Conservation (phyloP, 805 yeast species). For the Kluyveromyces wickerhamii region DNA sequence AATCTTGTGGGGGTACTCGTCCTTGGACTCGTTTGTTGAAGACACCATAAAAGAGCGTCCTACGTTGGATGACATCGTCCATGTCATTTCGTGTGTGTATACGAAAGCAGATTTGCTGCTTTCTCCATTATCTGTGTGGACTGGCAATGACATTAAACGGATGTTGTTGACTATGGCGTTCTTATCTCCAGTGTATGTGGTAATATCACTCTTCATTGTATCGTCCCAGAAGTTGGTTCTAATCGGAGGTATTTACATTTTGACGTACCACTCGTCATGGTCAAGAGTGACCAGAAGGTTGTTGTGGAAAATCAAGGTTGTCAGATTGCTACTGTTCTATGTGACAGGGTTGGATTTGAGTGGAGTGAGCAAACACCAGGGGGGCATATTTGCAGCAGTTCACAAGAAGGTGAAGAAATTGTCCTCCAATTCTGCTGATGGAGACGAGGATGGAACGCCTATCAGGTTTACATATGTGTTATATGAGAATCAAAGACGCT, state of each 20-base stretch:
- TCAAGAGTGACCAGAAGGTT: conserved; percentile 75
- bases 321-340: conserved; percentile 68
- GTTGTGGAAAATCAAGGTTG: conserved; percentile 71
- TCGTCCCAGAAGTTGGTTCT: conserved; percentile 63
- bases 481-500: conserved; percentile 90
- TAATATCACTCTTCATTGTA: conserved; percentile 57
- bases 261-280: conserved; percentile 84
- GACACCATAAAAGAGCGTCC: conserved; percentile 59
- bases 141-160: conserved; percentile 71
- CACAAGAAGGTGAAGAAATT: conserved; percentile 33
- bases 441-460: conserved; percentile 34
- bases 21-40: conserved; percentile 48
- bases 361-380: conserved; percentile 35
- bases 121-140: conserved; percentile 74
- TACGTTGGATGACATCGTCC: conserved; percentile 80
- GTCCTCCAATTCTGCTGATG: conserved; percentile 22
- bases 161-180: conserved; percentile 77
- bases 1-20: conserved; percentile 49
- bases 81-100: conserved; percentile 64
- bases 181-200: conserved; percentile 75
- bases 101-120: conserved; percentile 69
- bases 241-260: conserved; percentile 46
- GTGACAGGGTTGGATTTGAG: conserved; percentile 80
- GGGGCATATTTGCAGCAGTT: conserved; percentile 37
- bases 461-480: conserved; percentile 86